Evolutionary conservation across 257 asterid genomes (phyloP).

Genomic region (Solanum chiquidenum): DNA sequence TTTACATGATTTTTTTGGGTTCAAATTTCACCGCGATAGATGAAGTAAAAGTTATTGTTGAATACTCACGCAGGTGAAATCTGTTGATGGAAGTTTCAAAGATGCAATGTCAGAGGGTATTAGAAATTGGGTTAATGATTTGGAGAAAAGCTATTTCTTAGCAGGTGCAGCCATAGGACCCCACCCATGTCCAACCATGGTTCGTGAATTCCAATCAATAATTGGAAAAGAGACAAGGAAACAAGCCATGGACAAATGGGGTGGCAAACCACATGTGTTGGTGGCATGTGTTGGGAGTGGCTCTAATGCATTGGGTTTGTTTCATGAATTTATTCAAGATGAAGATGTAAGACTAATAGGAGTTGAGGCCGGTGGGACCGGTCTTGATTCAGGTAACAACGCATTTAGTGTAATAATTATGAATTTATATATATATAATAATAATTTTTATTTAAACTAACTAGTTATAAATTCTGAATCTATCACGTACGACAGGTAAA

Average conservation of each 20-base stretch:
- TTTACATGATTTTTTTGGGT: too few relatives aligned
- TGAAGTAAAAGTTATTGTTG: neutral
- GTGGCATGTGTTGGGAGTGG: conserved; percentile 77
- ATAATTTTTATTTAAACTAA: neutral
- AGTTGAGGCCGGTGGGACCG: conserved; percentile 59
- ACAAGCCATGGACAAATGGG: conserved; percentile 59
- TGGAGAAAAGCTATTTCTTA: conserved; percentile 44
- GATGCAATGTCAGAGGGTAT: conserved; percentile 73
- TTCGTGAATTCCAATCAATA: conserved; percentile 56
- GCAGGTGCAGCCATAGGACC: conserved; percentile 64
- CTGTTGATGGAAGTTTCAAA: conserved; percentile 45
- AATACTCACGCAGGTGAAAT: conserved; percentile 19
- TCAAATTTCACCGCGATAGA: neutral
- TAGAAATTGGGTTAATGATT: conserved; percentile 46
- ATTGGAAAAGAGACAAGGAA: conserved; percentile 70
- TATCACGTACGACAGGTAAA: neutral
- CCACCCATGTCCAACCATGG: conserved; percentile 70
- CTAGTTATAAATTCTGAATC: too few relatives aligned
- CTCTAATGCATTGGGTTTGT: conserved; percentile 66
- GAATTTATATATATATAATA: neutral
- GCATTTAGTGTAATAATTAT: neutral
- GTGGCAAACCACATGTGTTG: conserved; percentile 62
- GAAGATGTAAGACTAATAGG: conserved; percentile 58
- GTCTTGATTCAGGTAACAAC: conserved; percentile 12
- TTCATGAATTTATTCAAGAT: conserved; percentile 62